These are phyloP conservation scores for Penicilliopsis zonata DNA, from an alignment of 495 filamentous ascomycete species.

Conservation along the genomic window DNA sequence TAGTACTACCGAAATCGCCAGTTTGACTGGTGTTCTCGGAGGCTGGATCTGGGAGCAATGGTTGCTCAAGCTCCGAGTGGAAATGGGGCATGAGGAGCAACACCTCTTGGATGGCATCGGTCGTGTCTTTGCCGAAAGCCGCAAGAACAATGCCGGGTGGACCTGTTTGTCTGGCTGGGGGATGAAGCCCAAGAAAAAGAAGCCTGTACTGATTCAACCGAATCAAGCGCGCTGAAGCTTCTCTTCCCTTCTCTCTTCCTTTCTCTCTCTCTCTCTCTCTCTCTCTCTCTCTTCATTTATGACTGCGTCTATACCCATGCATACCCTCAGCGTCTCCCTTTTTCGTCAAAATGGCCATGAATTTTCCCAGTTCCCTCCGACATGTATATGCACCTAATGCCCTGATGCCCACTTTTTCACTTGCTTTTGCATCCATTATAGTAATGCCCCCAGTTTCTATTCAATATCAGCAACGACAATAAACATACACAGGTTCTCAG, in stretches of 20 bases:
- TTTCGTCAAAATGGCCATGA: too few relatives aligned
- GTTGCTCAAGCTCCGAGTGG: conserved; percentile 75
- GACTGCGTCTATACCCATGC: too few relatives aligned
- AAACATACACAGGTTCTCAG: too few relatives aligned
- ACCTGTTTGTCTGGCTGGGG: conserved; percentile 79
- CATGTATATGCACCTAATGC: too few relatives aligned
- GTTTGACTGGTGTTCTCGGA: conserved; percentile 69
- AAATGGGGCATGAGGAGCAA: conserved; percentile 59
- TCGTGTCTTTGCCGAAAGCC: conserved; percentile 72
- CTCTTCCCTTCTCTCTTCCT: too few relatives aligned
- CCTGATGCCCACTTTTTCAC: too few relatives aligned
- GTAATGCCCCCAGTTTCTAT: too few relatives aligned
- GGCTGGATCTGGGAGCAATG: conserved; percentile 95
- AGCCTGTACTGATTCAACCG: neutral
- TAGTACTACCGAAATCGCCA: conserved; percentile 59
- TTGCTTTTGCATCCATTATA: too few relatives aligned
- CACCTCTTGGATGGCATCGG: conserved; percentile 66
- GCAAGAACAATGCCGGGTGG: conserved; percentile 70
- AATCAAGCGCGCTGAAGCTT: neutral
- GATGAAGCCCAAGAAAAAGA: conserved; percentile 56
- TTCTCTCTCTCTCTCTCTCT: neutral
- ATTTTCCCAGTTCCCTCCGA: too few relatives aligned
- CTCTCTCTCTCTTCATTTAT: neutral
- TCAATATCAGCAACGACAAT: too few relatives aligned
- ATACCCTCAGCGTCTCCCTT: too few relatives aligned